Evolutionary conservation across 768 basidiomycete species (phyloP).

Genomic region (Rhizopogon rudus): DNA sequence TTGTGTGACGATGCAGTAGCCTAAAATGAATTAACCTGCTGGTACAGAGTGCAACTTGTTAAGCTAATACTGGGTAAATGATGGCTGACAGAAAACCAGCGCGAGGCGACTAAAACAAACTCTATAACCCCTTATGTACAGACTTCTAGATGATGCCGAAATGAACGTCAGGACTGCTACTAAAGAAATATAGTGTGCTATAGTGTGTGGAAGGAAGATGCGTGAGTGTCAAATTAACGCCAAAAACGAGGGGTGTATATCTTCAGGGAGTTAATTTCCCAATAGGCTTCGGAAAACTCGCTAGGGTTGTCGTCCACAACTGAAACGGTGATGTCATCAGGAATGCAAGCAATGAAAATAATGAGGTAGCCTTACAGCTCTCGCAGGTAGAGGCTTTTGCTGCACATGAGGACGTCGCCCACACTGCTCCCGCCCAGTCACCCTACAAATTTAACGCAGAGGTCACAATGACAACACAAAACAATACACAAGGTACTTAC

Average conservation of each 20-base stretch:
- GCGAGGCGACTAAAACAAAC: background rate
- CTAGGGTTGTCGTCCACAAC: constrained; percentile 57
- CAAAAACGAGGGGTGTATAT: constrained; percentile 36
- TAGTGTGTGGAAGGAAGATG: background rate
- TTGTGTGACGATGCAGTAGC: constrained; percentile 43
- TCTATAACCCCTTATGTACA: background rate
- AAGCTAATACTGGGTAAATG: no score
- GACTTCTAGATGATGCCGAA: background rate
- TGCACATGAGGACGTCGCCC: constrained; percentile 36
- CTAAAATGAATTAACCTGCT: constrained; percentile 18
- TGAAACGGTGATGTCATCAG: constrained; percentile 14
- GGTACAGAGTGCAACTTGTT: background rate
- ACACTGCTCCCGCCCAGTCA: constrained; percentile 48
- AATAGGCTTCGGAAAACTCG: constrained; percentile 60
- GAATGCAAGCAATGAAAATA: background rate
- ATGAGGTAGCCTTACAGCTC: constrained; percentile 36
- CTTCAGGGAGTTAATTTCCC: constrained; percentile 59
- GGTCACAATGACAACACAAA: background rate
- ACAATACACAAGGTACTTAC: constrained; percentile 30
- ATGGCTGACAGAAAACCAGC: no score
- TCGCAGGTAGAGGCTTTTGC: constrained; percentile 26
- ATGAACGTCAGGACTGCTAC: no score
- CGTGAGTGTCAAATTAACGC: background rate
- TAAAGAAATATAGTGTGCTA: no score
- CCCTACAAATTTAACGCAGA: constrained; percentile 29